Evolutionary conservation across 441 rosid genomes (phyloP).

Genomic region (Geranium incanum): DNA sequence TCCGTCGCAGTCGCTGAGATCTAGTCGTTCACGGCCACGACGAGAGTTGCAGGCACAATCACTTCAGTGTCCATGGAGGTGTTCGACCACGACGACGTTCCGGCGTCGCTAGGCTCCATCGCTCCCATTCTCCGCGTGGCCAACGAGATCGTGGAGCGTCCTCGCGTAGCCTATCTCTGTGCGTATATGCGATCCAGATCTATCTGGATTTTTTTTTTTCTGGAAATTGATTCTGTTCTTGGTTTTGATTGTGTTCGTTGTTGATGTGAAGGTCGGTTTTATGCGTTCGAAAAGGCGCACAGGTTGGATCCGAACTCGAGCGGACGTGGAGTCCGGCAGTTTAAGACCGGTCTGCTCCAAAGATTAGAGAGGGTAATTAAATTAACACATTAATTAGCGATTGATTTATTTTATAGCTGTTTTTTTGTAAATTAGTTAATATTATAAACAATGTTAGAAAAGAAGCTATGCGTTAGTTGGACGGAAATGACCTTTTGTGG

Average conservation of each 20-base stretch:
- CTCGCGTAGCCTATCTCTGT: constrained; percentile 98
- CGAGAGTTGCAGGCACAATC: no score
- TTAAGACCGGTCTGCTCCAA: constrained; percentile 62
- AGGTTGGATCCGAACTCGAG: constrained; percentile 57
- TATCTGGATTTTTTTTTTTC: not conserved
- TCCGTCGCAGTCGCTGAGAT: no score
- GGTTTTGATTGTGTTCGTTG: not conserved
- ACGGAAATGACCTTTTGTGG: no score
- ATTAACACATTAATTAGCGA: no score
- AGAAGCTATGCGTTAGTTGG: no score
- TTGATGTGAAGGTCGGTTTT: constrained; percentile 54
- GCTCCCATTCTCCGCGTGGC: constrained; percentile 92
- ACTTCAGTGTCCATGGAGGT: constrained; percentile 85
- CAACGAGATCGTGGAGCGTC: constrained; percentile 86
- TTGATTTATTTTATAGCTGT: no score
- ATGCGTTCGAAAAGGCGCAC: constrained; percentile 79
- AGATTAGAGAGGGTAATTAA: constrained; percentile 61
- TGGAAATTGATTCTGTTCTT: not conserved
- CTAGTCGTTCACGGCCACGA: no score
- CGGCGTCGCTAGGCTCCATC: constrained; percentile 73
- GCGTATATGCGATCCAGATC: constrained; percentile 13
- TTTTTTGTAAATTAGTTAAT: no score
- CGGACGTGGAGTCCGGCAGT: constrained; percentile 77
- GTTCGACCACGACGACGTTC: constrained; percentile 88
- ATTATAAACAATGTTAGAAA: no score